A percentile compares a stretch with the other conserved stretches of the same genome.
Conservation (phyloP, 2,329 filamentous ascomycete genomes). For the Aureobasidium sp. region DNA sequence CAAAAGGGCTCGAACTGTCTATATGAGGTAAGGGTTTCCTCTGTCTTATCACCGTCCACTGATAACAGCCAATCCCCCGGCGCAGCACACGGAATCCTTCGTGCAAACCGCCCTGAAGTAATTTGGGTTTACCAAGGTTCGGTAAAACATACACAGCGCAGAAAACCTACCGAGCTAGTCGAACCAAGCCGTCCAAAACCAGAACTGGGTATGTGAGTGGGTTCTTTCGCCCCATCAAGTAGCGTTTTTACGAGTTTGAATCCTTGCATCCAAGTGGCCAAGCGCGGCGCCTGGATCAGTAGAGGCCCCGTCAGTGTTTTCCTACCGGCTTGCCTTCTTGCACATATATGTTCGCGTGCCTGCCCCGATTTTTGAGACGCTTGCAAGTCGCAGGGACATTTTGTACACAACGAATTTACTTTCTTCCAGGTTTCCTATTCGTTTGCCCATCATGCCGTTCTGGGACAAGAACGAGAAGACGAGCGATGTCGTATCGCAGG, state of each 20-base stretch:
- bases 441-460: constrained; percentile 9
- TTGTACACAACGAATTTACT: neutral
- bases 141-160: neutral
- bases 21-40: constrained; percentile 8
- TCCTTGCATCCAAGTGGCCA: constrained; percentile 8
- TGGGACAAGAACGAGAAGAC: constrained; percentile 12
- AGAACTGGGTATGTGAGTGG: constrained; percentile 5
- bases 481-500: neutral
- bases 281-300: constrained; percentile 7
- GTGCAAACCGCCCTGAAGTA: neutral
- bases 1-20: neutral
- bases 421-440: neutral
- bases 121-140: neutral
- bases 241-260: constrained; percentile 7
- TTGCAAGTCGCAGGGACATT: neutral
- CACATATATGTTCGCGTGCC: constrained; percentile 4
- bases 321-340: neutral
- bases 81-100: neutral
- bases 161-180: neutral
- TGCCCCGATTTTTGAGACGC: neutral
- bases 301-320: constrained; percentile 3
- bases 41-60: neutral
- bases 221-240: constrained; percentile 13
- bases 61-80: neutral
- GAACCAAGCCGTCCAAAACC: neutral